Evolutionary conservation across 2,329 filamentous ascomycete species (phyloP).

Genomic region (Zymoseptoria ardabiliae): DNA sequence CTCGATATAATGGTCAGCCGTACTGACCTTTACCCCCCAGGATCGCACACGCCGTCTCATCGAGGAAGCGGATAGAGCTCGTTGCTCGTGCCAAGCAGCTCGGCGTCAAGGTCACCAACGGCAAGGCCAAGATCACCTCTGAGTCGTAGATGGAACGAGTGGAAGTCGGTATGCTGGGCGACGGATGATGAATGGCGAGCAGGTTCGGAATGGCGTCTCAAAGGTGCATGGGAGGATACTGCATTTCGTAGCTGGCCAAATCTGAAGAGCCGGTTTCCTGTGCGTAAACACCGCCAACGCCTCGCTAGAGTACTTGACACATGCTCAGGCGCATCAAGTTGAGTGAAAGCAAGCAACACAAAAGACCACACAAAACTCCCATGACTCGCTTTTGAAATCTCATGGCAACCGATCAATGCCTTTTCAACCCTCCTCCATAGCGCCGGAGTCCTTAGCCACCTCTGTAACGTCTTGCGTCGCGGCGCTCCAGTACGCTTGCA

Average conservation of each 20-base stretch:
- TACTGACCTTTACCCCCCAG: constrained; percentile 47
- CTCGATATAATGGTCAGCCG: not conserved
- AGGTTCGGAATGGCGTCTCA: constrained; percentile 12
- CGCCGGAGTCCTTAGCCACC: constrained; percentile 20
- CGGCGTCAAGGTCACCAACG: constrained; percentile 99
- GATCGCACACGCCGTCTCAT: constrained; percentile 97
- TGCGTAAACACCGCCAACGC: constrained; percentile 25
- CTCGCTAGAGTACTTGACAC: constrained; percentile 23
- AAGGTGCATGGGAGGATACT: constrained; percentile 10
- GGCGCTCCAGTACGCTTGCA: constrained; percentile 53
- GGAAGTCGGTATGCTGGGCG: constrained; percentile 10
- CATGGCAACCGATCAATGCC: not conserved
- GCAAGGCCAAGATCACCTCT: constrained; percentile 97
- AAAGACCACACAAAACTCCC: constrained; percentile 2
- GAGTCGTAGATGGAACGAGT: constrained; percentile 53
- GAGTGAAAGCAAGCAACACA: constrained; percentile 17
- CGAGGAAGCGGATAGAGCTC: constrained; percentile 98
- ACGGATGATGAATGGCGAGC: constrained; percentile 9
- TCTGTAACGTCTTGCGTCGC: constrained; percentile 28
- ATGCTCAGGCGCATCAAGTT: constrained; percentile 18
- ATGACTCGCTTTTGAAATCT: not conserved
- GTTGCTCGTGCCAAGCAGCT: constrained; percentile 94
- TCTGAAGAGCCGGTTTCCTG: constrained; percentile 4
- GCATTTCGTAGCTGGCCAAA: constrained; percentile 16
- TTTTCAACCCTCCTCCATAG: constrained; percentile 25